These are phyloP conservation scores for Phytopythium helicoides DNA, from an alignment of 352 stramenopile species.

Conservation along the genomic window DNA sequence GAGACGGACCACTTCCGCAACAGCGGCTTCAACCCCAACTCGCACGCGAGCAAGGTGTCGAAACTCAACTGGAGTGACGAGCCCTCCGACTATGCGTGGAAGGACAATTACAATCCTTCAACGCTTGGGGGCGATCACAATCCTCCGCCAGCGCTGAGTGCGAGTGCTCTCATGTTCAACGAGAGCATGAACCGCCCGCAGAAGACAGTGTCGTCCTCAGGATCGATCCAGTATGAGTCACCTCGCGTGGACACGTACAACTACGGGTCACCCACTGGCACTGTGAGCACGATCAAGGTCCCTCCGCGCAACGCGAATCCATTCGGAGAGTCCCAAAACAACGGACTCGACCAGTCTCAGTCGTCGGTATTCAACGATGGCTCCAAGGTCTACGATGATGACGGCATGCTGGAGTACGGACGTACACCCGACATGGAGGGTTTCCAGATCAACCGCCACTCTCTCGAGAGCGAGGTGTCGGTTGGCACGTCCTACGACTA, in stretches of 20 bases:
- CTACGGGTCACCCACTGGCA: constrained; percentile 24
- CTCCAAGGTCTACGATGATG: constrained; percentile 28
- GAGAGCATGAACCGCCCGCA: constrained; percentile 50
- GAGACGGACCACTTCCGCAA: constrained; percentile 53
- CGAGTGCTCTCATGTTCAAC: constrained; percentile 64
- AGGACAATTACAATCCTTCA: constrained; percentile 39
- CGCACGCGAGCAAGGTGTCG: constrained; percentile 49
- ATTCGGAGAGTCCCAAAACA: constrained; percentile 9
- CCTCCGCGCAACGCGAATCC: constrained; percentile 24
- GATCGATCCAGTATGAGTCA: constrained; percentile 31
- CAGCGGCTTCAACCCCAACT: constrained; percentile 49
- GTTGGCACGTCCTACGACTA: constrained; percentile 55
- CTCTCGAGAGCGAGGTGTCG: constrained; percentile 53
- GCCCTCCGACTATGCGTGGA: constrained; percentile 31
- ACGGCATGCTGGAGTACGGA: constrained; percentile 39
- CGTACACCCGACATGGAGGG: constrained; percentile 39
- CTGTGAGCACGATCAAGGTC: constrained; percentile 11
- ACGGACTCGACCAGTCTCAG: constrained; percentile 21
- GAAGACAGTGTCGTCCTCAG: constrained; percentile 65
- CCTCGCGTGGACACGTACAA: constrained; percentile 20
- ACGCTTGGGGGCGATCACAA: constrained; percentile 25
- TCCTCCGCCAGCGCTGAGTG: constrained; percentile 49
- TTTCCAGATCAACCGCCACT: constrained; percentile 36
- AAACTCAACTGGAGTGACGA: constrained; percentile 70
- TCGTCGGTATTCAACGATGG: constrained; percentile 34